Evolutionary conservation across 163 green algal species (phyloP), one percentile per base, ranked within the genome.

Genomic region (Picocystis sp.): DNA sequence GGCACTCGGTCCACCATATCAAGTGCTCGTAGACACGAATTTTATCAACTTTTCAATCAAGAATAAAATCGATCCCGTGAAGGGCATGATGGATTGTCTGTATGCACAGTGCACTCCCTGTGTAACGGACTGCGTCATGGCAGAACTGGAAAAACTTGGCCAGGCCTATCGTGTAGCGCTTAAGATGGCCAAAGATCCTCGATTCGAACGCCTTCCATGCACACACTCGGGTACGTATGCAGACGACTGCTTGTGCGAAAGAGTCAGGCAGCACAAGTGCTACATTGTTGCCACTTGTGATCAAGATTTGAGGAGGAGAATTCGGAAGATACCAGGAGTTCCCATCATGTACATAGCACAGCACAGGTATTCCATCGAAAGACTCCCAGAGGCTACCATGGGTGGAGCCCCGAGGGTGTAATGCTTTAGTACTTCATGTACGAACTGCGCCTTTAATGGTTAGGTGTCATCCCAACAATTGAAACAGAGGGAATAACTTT

Each of bases 21-120:
- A 93, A 53, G 81, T 99, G 19, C 65, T 99, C 3, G 75, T 98
- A 15, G 91, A 99, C 58, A 99, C 91, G 50, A 99, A 99, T 75
- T 99, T 99, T 71, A 99, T 99, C 69, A 98, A 99, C 64, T 97
- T 99, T 57, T 91, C 81, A 49, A 96, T 99, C 53, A 84, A 91
- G 45, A 99, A 98, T 77, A 98, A 99, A 74, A 86, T 97, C 12
- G 84, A 96, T 58, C 55, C 95, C 29, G 81, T 93, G 38, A 72
- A 88, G 51, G 84, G 83, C 60, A 96, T 95, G 86, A 84, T 96
- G 77, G 91, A 99, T 71, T 99, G 91, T 74, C 70, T 99, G 47
- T 99, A 97, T 50, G 91, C 91, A 0, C 73, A 97, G 63, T 97
- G 87, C 79, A 94, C 61, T 2, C 89, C 88, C 10, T 94, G 83